Conservation (phyloP, 2,329 filamentous ascomycete genomes). For the Colletotrichum sidae region DNA sequence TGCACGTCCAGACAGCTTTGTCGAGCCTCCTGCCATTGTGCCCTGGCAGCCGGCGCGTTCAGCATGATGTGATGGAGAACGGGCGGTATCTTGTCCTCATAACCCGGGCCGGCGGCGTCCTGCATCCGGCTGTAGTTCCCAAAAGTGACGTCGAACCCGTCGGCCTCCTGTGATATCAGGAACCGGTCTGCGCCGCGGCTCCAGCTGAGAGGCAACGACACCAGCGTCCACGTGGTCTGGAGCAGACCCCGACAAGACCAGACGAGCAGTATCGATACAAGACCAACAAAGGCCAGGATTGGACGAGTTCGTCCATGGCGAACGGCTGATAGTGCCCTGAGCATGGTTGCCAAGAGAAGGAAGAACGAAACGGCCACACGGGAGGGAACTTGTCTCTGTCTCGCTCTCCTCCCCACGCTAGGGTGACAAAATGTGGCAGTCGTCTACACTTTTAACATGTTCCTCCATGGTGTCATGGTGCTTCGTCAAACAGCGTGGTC, state of each 20-base stretch:
- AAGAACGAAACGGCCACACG: too few relatives aligned
- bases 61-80: slow-evolving; percentile 50
- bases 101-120: slow-evolving; percentile 42
- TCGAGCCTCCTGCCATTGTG: slow-evolving; percentile 45
- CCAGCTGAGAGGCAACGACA: slow-evolving; percentile 44
- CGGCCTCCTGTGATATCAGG: slow-evolving; percentile 43
- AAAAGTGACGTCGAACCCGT: slow-evolving; percentile 49
- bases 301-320: too few relatives aligned
- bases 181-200: slow-evolving; percentile 41
- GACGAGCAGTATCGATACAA: too few relatives aligned
- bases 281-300: too few relatives aligned
- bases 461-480: too few relatives aligned
- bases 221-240: slow-evolving; percentile 45
- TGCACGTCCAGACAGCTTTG: slow-evolving; percentile 49
- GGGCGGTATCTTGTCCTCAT: slow-evolving; percentile 47
- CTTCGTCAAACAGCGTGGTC: too few relatives aligned
- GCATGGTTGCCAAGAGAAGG: too few relatives aligned
- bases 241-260: not conserved
- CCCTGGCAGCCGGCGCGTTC: slow-evolving; percentile 40
- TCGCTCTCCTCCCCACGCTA: too few relatives aligned
- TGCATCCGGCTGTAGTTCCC: slow-evolving; percentile 45
- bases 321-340: too few relatives aligned
- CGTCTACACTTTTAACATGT: too few relatives aligned
- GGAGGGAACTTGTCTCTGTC: too few relatives aligned
- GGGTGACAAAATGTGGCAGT: too few relatives aligned